phyloP scores from a whole-genome alignment of 2,329 filamentous ascomycete species.

The Claviceps capensis region DNA sequence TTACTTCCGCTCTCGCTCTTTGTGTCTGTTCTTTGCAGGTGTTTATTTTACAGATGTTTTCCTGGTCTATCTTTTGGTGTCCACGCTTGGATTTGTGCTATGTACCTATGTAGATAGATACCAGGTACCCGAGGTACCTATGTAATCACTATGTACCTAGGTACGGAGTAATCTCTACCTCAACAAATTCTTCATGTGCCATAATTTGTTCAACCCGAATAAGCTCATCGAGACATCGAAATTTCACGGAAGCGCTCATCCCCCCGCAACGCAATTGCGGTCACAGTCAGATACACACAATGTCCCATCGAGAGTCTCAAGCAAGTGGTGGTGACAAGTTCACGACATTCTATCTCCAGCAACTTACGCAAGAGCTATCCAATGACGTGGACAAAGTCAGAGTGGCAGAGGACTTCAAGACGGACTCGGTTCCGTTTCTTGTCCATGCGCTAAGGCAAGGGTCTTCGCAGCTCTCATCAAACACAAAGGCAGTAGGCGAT shows the following conservation, averaged over 20 bases:
- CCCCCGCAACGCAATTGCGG: not conserved
- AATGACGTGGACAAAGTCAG: slow-evolving; percentile 63
- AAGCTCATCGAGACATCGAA: not conserved
- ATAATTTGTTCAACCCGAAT: not conserved
- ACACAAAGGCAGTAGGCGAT: not conserved
- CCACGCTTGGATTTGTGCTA: too few species aligned
- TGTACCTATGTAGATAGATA: too few species aligned
- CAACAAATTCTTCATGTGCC: too few species aligned
- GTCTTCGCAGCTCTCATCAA: slow-evolving; percentile 37
- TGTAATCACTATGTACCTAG: too few species aligned
- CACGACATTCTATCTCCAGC: slow-evolving; percentile 54
- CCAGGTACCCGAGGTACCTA: too few species aligned
- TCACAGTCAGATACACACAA: not conserved
- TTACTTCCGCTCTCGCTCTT: too few species aligned
- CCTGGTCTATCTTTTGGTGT: too few species aligned
- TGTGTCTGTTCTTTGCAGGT: too few species aligned
- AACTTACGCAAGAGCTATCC: slow-evolving; percentile 54
- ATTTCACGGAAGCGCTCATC: not conserved
- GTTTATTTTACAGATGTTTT: too few species aligned
- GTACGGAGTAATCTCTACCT: too few species aligned
- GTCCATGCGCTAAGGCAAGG: slow-evolving; percentile 58
- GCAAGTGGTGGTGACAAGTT: slow-evolving; percentile 28
- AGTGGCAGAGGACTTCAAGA: slow-evolving; percentile 55
- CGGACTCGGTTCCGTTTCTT: slow-evolving; percentile 48
- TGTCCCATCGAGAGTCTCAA: not conserved